phyloP scores from a whole-genome alignment of 805 yeast genomes.

The Wickerhamiella parazyma region DNA sequence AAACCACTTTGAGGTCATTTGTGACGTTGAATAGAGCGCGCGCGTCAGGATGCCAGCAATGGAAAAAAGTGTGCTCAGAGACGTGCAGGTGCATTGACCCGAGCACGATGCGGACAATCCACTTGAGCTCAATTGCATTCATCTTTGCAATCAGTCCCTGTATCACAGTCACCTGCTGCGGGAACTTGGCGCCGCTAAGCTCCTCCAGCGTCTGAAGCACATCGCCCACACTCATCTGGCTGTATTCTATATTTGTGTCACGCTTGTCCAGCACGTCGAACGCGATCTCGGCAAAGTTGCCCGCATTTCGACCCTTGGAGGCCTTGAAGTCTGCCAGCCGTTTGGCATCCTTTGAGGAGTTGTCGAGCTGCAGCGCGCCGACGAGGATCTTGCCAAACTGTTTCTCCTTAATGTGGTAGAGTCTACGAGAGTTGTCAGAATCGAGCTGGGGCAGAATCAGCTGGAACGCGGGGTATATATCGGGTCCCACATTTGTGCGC shows the following conservation, averaged over 20 bases:
- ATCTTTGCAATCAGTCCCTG: slow-evolving; percentile 38
- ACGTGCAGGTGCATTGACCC: slow-evolving; percentile 36
- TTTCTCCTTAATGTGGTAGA: slow-evolving; percentile 51
- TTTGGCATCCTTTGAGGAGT: slow-evolving; percentile 46
- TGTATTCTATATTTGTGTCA: slow-evolving; percentile 29
- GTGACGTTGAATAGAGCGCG: slow-evolving; percentile 49
- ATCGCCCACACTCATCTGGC: slow-evolving; percentile 33
- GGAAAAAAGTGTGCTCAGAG: slow-evolving; percentile 44
- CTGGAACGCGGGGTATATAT: slow-evolving; percentile 55
- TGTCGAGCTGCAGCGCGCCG: slow-evolving; percentile 42
- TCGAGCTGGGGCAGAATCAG: slow-evolving; percentile 53
- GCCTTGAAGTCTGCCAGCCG: slow-evolving; percentile 37
- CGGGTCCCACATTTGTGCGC: slow-evolving; percentile 41
- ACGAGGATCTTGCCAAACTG: slow-evolving; percentile 39
- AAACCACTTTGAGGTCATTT: slow-evolving; percentile 45
- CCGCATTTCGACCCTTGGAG: slow-evolving; percentile 31
- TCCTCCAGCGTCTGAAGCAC: slow-evolving; percentile 36
- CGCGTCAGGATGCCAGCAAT: slow-evolving; percentile 71
- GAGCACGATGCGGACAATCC: slow-evolving; percentile 54
- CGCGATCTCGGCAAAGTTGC: slow-evolving; percentile 36
- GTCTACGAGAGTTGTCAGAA: slow-evolving; percentile 29
- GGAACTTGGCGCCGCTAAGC: slow-evolving; percentile 28
- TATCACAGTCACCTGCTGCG: slow-evolving; percentile 33
- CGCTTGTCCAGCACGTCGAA: slow-evolving; percentile 38
- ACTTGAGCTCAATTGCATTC: slow-evolving; percentile 49